Evolutionary conservation across 2,329 filamentous ascomycete genomes (phyloP), one percentile per base, ranked within the genome.

Genomic region (Penicillium sp.): DNA sequence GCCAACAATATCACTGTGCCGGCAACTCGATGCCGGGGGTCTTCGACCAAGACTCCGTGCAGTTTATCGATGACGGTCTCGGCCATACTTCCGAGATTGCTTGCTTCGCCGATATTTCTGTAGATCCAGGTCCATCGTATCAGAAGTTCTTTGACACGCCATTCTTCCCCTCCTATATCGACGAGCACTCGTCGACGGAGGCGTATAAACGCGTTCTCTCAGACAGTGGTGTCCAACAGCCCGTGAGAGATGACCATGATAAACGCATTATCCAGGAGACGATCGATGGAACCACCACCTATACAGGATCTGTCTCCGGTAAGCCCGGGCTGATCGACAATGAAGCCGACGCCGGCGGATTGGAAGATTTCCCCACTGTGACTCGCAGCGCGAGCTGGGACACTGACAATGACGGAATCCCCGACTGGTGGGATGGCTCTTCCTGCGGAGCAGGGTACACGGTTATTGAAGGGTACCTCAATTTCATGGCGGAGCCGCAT

Each of bases 391-490:
- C 31, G 2, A 56, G 11, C 35, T 64, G 62, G 62, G 62, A 64
- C 19, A 26, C 58, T 5, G 49, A 64, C 15, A 29, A 56, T 17
- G 50, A 64, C 17, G 62, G 62, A 2, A 56, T 64, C 11, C 53
- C 58, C 11, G 62, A 64, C 35, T 64, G 62, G 62, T 64, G 62
- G 62, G 62, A 64, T 53, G 58, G 58, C 2, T 64, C 62, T 7
- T 55, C 54, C 9, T 50, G 54, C 2, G 58, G 50, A 1, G 61
- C 57, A 6, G 58, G 61, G 44, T 61, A 64, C 46, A 64, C 62
- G 1, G 23, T 7, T 3, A 51, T 64, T 5, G 54, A 64, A 19
- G 62, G 62, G 9, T 64, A 64, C 29, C 44, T 64, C 11, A 57
- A 64, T 19, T 64, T 64, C 19, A 59, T 64, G 58, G 58, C 62